Evolutionary conservation across 2,329 filamentous ascomycete species (phyloP), one percentile per base, ranked within the genome.

Genomic region (Fusarium transvaalense): DNA sequence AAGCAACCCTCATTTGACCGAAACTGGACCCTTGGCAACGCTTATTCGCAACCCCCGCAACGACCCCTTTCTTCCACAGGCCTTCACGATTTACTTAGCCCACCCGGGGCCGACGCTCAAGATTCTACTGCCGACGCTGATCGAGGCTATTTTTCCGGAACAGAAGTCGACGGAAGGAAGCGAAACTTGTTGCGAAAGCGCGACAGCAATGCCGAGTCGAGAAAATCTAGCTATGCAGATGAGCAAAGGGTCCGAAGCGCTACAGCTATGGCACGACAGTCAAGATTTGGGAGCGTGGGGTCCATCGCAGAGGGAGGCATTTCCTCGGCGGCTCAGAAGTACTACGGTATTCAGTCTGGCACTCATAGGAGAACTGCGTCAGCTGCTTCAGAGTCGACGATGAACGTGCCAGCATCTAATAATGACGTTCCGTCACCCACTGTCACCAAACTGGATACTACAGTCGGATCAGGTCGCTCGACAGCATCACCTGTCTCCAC

Each of bases 131-230:
- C 83, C 25, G 92, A 97, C 64, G 78, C 93, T 17, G 96, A 98
- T 74, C 88, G 93, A 35, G 95, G 94, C 25, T 98, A 98, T 78
- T 97, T 97, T 76, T 97, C 95, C 10, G 93, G 94, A 5, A 92
- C 91, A 17, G 95, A 98, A 74, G 84, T 89, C 13, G 94, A 97
- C 67, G 87, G 87, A 42, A 88, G 91, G 60, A 89, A 88, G 72
- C 88, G 92, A 45, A 97, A 93, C 76, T 84, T 96, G 46, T 82
- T 97, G 68, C 93, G 92, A 78, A 97, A 96, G 81, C 90, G 92
- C 59, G 88, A 89, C 62, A 90, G 88, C 65, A 79, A 60, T 47
- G 82, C 80, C 29, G 88, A 93, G 77, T 89, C 91, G 37, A 86
- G 89, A 46, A 91, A 92, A 71, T 88, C 91, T 14, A 97, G 92